phyloP scores from a whole-genome alignment of 306 rosid species.

The Herpetospermum pedunculosum region DNA sequence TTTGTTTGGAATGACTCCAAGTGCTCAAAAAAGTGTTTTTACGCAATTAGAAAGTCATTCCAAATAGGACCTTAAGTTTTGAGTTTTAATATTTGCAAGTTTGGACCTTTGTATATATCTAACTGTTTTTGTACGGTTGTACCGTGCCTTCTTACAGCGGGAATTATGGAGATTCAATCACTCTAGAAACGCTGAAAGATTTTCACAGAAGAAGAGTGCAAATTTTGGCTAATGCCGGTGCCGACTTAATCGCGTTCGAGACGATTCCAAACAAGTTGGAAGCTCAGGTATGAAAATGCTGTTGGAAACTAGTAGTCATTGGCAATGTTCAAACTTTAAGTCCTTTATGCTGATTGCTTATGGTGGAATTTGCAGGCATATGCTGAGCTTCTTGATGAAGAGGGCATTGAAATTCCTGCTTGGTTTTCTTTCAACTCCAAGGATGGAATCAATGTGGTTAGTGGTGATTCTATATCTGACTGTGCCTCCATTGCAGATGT shows the following conservation, averaged over 20 bases:
- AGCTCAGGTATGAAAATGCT: constrained; percentile 41
- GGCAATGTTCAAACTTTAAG: background rate
- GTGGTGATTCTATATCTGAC: constrained; percentile 63
- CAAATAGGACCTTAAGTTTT: background rate
- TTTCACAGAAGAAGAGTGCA: constrained; percentile 74
- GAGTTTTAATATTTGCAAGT: background rate
- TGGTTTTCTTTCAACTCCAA: constrained; percentile 80
- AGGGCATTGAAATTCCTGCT: constrained; percentile 62
- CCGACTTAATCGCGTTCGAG: constrained; percentile 82
- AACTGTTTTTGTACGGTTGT: background rate
- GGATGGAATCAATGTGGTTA: constrained; percentile 56
- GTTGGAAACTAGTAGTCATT: background rate
- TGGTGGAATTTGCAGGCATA: constrained; percentile 45
- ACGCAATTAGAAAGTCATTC: background rate
- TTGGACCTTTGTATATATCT: background rate
- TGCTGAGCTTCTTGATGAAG: constrained; percentile 67
- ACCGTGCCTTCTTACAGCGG: constrained; percentile 33
- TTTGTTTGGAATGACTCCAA: too few relatives aligned
- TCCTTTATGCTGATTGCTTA: background rate
- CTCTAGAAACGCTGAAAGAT: constrained; percentile 47
- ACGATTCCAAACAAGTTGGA: constrained; percentile 76
- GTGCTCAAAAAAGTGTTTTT: too few relatives aligned
- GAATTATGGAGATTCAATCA: constrained; percentile 54
- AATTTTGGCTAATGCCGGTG: constrained; percentile 62
- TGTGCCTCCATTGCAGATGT: constrained; percentile 71